These are phyloP conservation scores for Thalassiosira hispida DNA, from an alignment of 352 stramenopile genomes.

Conservation along the genomic window DNA sequence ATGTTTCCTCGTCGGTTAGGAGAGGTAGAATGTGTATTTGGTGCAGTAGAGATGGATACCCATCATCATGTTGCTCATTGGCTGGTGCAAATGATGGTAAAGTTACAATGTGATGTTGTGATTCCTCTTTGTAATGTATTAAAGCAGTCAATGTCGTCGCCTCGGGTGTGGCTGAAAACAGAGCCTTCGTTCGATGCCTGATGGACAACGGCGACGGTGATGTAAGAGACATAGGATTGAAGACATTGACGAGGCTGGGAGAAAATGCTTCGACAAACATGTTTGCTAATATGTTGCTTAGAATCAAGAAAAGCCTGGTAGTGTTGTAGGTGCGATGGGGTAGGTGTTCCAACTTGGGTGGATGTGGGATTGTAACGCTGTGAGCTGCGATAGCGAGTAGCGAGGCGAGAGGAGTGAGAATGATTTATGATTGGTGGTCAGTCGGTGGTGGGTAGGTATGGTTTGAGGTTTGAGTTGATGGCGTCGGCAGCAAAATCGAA, in stretches of 20 bases:
- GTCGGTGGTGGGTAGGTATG: too few species aligned
- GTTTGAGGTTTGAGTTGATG: too few species aligned
- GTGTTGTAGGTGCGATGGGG: too few species aligned
- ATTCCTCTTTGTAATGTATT: constrained; percentile 19
- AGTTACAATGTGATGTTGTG: constrained; percentile 31
- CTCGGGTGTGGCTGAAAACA: not conserved
- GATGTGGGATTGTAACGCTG: too few species aligned
- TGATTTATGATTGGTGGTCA: too few species aligned
- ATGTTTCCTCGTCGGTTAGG: constrained; percentile 52
- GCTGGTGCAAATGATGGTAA: constrained; percentile 31
- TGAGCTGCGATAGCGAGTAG: too few species aligned
- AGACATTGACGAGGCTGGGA: not conserved
- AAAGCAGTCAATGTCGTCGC: constrained; percentile 1
- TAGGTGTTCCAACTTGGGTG: too few species aligned
- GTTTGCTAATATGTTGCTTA: not conserved
- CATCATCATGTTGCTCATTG: constrained; percentile 10
- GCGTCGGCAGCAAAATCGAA: too few species aligned
- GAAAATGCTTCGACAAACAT: constrained; percentile 29
- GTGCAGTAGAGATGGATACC: constrained; percentile 65
- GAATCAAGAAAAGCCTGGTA: not conserved
- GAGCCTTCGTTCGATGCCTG: not conserved
- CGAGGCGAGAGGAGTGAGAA: too few species aligned
- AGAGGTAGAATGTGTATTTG: constrained; percentile 60
- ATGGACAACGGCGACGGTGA: not conserved
- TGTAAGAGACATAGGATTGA: not conserved